phyloP scores from a whole-genome alignment of 1,284 basidiomycete species.

The Paramarasmius palmivorus region DNA sequence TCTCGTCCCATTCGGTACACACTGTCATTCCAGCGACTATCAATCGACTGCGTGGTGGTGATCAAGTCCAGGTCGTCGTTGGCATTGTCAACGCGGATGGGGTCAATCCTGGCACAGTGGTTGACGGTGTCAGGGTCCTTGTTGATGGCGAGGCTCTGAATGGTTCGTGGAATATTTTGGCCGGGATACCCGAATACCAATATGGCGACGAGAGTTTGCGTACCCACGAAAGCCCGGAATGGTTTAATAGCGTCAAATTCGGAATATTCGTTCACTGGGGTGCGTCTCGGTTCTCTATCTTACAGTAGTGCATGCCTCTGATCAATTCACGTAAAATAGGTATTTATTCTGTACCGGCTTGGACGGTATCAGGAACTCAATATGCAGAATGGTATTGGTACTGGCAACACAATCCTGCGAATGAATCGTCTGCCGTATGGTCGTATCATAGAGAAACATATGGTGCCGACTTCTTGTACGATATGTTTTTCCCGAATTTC shows the following conservation, averaged over 20 bases:
- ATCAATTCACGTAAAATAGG: conserved; percentile 77
- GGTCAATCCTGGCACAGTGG: conserved; percentile 7
- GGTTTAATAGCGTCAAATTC: conserved; percentile 13
- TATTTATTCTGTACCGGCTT: conserved; percentile 77
- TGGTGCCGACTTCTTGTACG: conserved; percentile 15
- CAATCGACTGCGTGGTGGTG: conserved; percentile 24
- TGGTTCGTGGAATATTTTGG: conserved; percentile 5
- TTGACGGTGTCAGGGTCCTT: conserved; percentile 9
- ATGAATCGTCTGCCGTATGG: conserved; percentile 15
- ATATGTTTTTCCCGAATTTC: conserved; percentile 13
- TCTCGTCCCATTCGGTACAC: conserved; percentile 14
- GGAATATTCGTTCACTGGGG: conserved; percentile 14
- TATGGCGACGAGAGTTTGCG: conserved; percentile 12
- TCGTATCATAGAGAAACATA: conserved; percentile 14
- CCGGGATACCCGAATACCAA: conserved; percentile 14
- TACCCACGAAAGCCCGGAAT: conserved; percentile 12
- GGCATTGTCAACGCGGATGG: conserved; percentile 17
- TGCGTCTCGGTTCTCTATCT: not conserved
- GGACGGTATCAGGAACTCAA: conserved; percentile 16
- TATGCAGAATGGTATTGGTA: conserved; percentile 19
- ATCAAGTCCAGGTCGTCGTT: conserved; percentile 26
- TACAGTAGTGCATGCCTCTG: conserved; percentile 26
- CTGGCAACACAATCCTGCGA: conserved; percentile 17
- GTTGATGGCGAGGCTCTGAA: not conserved
- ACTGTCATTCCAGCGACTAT: conserved; percentile 24